phyloP scores from a whole-genome alignment of 768 basidiomycete genomes.

The Phylloporus sp. region DNA sequence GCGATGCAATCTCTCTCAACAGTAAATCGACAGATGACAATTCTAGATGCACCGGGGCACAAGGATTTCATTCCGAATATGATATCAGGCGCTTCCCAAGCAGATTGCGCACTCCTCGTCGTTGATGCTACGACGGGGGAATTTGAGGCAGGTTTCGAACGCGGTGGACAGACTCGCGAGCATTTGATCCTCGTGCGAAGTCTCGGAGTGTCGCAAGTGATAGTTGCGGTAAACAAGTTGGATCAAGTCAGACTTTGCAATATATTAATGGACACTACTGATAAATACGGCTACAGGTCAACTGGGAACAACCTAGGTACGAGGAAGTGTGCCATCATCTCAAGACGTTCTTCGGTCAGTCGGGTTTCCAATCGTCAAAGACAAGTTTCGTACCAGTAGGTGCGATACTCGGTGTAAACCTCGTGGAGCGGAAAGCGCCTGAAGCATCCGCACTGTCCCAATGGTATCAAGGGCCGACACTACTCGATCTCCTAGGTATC shows the following conservation, averaged over 20 bases:
- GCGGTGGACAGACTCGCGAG: conserved; percentile 93
- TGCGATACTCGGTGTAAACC: conserved; percentile 87
- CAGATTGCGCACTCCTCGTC: conserved; percentile 91
- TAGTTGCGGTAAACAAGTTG: conserved; percentile 93
- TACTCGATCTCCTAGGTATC: conserved; percentile 79
- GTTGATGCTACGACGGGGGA: conserved; percentile 88
- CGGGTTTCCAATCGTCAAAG: conserved; percentile 80
- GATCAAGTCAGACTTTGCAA: conserved; percentile 60
- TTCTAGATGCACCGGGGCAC: conserved; percentile 98
- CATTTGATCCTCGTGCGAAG: conserved; percentile 90
- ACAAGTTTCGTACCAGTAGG: conserved; percentile 84
- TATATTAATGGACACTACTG: neutral
- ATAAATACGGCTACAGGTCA: conserved; percentile 52
- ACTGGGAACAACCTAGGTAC: conserved; percentile 80
- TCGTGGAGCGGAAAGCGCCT: conserved; percentile 49
- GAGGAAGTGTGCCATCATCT: conserved; percentile 76
- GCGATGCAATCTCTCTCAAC: conserved; percentile 79
- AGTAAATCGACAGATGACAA: conserved; percentile 71
- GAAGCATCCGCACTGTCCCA: conserved; percentile 44
- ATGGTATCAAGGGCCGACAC: conserved; percentile 87
- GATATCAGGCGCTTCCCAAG: conserved; percentile 98
- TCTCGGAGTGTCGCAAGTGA: conserved; percentile 85
- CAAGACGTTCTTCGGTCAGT: conserved; percentile 78
- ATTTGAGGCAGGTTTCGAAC: conserved; percentile 93
- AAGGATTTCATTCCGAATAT: conserved; percentile 98